A percentile compares a stretch with the other conserved stretches of the same genome.
Evolutionary conservation across 2,329 filamentous ascomycete species (phyloP).

Genomic region (Mycosphaerella sp.): DNA sequence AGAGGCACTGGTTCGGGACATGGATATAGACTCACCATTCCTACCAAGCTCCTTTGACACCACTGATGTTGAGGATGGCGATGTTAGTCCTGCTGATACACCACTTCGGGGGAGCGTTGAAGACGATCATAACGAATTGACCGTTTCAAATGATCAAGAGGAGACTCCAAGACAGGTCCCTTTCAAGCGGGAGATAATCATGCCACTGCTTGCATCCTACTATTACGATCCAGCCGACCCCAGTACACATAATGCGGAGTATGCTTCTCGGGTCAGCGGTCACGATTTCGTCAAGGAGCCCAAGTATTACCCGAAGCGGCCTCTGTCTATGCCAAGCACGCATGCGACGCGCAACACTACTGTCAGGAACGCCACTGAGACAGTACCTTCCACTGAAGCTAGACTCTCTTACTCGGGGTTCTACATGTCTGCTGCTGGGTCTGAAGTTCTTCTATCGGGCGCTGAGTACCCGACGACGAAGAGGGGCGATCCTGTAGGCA

Average conservation of each 20-base stretch:
- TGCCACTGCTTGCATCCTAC: slow-evolving; percentile 41
- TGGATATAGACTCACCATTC: slow-evolving; percentile 44
- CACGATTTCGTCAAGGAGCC: slow-evolving; percentile 36
- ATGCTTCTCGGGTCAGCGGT: slow-evolving; percentile 42
- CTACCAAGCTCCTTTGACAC: slow-evolving; percentile 34
- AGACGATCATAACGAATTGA: background rate
- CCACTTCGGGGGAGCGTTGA: slow-evolving; percentile 10
- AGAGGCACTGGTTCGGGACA: slow-evolving; percentile 43
- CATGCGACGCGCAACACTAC: background rate
- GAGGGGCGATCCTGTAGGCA: slow-evolving; percentile 40
- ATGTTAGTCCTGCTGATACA: slow-evolving; percentile 25
- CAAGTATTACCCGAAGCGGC: slow-evolving; percentile 17
- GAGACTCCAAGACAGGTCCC: slow-evolving; percentile 14
- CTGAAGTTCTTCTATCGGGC: background rate
- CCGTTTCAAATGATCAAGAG: slow-evolving; percentile 10
- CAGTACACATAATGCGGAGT: slow-evolving; percentile 42
- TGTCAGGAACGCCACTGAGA: background rate
- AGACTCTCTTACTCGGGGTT: background rate
- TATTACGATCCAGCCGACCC: slow-evolving; percentile 41
- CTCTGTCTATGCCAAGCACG: background rate
- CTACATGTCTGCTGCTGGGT: background rate
- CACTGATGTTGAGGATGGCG: slow-evolving; percentile 34
- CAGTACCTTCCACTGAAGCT: background rate
- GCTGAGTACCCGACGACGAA: background rate
- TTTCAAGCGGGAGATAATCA: slow-evolving; percentile 41